phyloP scores from a whole-genome alignment of 331 rosid species.

The Rosa hybrid region DNA sequence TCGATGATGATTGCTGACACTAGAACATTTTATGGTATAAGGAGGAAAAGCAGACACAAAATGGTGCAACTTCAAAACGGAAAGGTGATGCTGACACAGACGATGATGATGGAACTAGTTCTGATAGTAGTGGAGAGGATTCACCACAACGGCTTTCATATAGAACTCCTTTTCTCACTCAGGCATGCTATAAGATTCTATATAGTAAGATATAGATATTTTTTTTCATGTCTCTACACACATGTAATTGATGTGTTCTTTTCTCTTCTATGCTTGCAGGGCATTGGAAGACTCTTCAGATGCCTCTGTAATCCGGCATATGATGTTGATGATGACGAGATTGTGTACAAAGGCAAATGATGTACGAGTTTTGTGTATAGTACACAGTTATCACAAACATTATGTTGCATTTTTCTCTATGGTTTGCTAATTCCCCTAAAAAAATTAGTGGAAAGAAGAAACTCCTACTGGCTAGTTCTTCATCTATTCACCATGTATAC shows the following conservation, averaged over 20 bases:
- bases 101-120: slow-evolving; percentile 68
- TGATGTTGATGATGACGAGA: slow-evolving; percentile 93
- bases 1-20: not conserved
- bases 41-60: slow-evolving; percentile 49
- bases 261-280: slow-evolving; percentile 42
- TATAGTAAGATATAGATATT: no score
- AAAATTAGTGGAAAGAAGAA: not conserved
- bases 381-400: not conserved
- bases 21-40: slow-evolving; percentile 5
- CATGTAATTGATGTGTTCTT: not conserved
- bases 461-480: not conserved
- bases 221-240: not conserved
- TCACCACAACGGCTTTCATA: slow-evolving; percentile 60
- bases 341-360: slow-evolving; percentile 78
- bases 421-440: not conserved
- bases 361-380: not conserved
- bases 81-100: slow-evolving; percentile 51
- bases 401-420: not conserved
- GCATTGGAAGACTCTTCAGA: slow-evolving; percentile 88
- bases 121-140: slow-evolving; percentile 78
- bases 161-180: slow-evolving; percentile 78
- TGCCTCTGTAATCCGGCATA: slow-evolving; percentile 99
- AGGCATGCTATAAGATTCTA: slow-evolving; percentile 41
- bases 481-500: not conserved
- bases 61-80: slow-evolving; percentile 53